phyloP scores from a whole-genome alignment of 768 basidiomycete genomes.

The Serendipita sp. region DNA sequence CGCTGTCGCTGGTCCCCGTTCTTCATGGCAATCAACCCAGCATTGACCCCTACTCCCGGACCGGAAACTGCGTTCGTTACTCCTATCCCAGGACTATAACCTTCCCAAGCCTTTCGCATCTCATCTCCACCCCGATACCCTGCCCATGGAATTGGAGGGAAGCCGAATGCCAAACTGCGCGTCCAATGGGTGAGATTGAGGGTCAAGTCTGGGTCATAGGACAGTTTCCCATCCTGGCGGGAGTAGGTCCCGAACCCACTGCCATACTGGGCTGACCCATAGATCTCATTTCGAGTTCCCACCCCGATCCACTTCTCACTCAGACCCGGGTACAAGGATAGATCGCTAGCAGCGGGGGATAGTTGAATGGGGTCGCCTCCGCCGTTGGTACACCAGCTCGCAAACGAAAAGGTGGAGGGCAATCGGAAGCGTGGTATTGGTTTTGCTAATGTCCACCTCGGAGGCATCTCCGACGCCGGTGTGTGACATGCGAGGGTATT shows the following conservation, averaged over 20 bases:
- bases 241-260: background rate
- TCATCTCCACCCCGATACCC: background rate
- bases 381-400: background rate
- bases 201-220: background rate
- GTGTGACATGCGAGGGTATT: background rate
- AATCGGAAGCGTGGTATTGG: background rate
- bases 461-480: background rate
- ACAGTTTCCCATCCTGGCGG: background rate
- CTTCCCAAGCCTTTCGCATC: background rate
- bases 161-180: background rate
- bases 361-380: background rate
- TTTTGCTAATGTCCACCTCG: background rate
- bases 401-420: background rate
- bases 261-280: background rate
- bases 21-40: background rate
- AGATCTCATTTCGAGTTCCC: slow-evolving; percentile 3
- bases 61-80: background rate
- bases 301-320: background rate
- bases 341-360: background rate
- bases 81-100: background rate
- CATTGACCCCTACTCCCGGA: background rate
- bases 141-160: background rate
- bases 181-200: background rate
- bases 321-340: background rate
- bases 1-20: background rate